Evolutionary conservation across 768 basidiomycete species (phyloP).

Genomic region (Termitomyces sp.): DNA sequence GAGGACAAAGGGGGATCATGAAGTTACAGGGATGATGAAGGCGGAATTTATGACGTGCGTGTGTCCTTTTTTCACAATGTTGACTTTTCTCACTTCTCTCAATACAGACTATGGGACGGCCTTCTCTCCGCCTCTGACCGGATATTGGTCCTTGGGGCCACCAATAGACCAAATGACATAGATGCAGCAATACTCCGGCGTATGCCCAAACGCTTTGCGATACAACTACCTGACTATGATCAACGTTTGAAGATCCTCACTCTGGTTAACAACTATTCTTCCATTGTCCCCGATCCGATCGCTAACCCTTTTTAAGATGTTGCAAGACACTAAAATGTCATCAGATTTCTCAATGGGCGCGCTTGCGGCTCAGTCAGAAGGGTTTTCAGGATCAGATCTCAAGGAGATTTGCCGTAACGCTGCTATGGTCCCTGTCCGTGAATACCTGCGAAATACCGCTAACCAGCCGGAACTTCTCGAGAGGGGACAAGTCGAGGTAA

Average conservation of each 20-base stretch:
- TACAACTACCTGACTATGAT: conserved; percentile 70
- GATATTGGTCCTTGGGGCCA: conserved; percentile 90
- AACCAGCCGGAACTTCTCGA: conserved; percentile 36
- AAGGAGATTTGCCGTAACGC: conserved; percentile 91
- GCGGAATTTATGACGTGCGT: conserved; percentile 95
- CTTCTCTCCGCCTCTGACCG: conserved; percentile 74
- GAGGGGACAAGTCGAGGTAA: conserved; percentile 46
- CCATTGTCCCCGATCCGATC: neutral
- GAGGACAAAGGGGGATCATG: conserved; percentile 85
- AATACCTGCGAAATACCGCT: conserved; percentile 59
- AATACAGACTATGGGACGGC: conserved; percentile 87
- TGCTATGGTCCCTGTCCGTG: conserved; percentile 88
- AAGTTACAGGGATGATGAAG: conserved; percentile 98
- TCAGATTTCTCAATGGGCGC: conserved; percentile 53
- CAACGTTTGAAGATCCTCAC: conserved; percentile 83
- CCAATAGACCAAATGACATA: conserved; percentile 92
- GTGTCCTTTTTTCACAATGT: conserved; percentile 19
- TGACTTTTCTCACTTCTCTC: neutral
- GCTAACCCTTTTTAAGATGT: conserved; percentile 54
- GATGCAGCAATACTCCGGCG: conserved; percentile 84
- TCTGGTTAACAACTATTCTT: conserved; percentile 44
- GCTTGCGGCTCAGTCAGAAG: conserved; percentile 67
- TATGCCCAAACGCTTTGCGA: conserved; percentile 96
- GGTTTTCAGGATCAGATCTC: conserved; percentile 86
- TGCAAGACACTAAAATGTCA: conserved; percentile 68